Base-by-base conservation (phyloP, 768 basidiomycete species). In the Cystobasidium tubakii region DNA sequence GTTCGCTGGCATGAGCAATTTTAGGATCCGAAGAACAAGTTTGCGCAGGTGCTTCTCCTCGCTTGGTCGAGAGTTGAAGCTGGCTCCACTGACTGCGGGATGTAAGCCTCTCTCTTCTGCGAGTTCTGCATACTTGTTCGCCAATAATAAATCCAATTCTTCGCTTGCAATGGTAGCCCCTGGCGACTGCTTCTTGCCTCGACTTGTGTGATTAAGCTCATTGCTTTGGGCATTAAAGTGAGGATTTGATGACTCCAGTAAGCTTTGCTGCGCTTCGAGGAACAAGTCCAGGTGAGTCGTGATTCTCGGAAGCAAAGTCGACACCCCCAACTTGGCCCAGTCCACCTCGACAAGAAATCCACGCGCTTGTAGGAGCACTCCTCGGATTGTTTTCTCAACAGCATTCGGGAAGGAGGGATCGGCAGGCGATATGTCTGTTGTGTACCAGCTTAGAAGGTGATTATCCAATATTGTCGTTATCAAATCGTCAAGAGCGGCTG, bases 241-340 rank as follows among this genome's bases (percentile, higher is more conserved):
- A 34, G 54, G 33, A 66, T 75, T 75, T 1, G 42, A 1, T 0
- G 78, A 75, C 12, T 76, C 54, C 13, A 80, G 74, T 33, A 36
- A 78, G 78, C 72, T 73, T 57, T 90, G 84, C 81, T 97, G 94
- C 31, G 94, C 92, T 77, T 91, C 87, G 29, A 90, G 88, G 80
- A 91, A 97, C 75, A 88, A 90, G 73, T 95, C 91, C 42, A 97
- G 85, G 79, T 97, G 95, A 1, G 87, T 84, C 0, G 91, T 96
- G 62, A 98, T 83, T 78, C 88, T 89, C n/a, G 95, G 95, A 23
- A 97, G 80, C 33, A 97, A 87, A 3, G 88, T 88, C 73, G 88
- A 89, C 25, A 95, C 92, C 15, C 92, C 77, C 10, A 96, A 84
- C 2, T 87, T 85, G 0, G 92, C 83, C 23, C 90, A 75, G 79